Conservation (phyloP, 176 grass and related monocot species). For the Paspalum notatum region DNA sequence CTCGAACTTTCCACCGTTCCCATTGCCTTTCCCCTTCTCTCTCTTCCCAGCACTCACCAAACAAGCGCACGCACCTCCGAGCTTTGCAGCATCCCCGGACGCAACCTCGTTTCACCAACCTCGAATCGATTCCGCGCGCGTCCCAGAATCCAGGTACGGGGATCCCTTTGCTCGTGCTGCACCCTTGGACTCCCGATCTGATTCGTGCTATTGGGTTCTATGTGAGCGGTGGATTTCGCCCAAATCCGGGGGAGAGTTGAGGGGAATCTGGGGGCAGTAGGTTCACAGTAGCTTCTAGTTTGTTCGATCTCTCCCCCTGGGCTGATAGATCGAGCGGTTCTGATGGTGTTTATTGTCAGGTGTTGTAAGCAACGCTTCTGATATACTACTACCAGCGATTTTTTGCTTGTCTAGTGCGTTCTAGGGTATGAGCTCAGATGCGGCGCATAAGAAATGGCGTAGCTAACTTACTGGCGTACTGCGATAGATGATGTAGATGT, state of each 20-base stretch:
- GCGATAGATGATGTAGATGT: neutral
- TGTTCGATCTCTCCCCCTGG: neutral
- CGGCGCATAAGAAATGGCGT: neutral
- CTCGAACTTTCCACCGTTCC: conserved; percentile 41
- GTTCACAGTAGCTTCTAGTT: neutral
- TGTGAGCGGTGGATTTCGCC: neutral
- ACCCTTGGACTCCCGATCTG: neutral
- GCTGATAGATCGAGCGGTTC: neutral
- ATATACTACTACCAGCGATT: neutral
- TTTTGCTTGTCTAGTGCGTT: neutral
- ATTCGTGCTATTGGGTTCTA: neutral
- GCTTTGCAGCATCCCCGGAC: no score
- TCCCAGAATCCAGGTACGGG: conserved; percentile 28
- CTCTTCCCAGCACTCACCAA: no score
- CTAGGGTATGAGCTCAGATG: conserved; percentile 6
- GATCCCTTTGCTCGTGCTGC: neutral
- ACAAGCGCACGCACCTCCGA: no score
- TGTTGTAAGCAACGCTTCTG: neutral
- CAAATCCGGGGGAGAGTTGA: neutral
- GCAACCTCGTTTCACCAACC: neutral
- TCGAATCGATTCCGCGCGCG: conserved; percentile 16
- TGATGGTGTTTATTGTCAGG: no score
- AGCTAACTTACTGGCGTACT: neutral
- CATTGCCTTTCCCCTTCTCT: neutral
- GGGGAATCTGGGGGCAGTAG: neutral